These are phyloP conservation scores for Xylaria polymorpha DNA, from an alignment of 2,329 filamentous ascomycete species.

Conservation along the genomic window DNA sequence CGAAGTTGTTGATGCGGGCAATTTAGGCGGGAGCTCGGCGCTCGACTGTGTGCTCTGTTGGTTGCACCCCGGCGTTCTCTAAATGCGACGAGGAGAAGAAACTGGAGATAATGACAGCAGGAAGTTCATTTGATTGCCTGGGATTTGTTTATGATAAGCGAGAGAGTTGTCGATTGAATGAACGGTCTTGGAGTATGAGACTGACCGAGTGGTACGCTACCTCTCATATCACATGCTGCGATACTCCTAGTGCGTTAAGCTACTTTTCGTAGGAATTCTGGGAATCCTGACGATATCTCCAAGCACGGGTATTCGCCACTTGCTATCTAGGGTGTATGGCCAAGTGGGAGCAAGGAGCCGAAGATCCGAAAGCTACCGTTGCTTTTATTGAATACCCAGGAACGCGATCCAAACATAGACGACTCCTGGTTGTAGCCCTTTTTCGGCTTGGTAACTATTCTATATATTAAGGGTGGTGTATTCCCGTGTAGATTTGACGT, in stretches of 20 bases:
- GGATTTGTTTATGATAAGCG: neutral
- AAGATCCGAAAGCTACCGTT: slow-evolving; percentile 30
- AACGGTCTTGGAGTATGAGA: neutral
- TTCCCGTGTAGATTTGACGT: neutral
- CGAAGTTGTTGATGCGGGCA: slow-evolving; percentile 22
- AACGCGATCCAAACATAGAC: slow-evolving; percentile 2
- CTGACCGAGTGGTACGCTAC: neutral
- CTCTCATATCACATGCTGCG: neutral
- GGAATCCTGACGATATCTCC: neutral
- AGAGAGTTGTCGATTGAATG: neutral
- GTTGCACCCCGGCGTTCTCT: neutral
- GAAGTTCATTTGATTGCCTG: neutral
- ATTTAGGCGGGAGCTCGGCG: slow-evolving; percentile 35
- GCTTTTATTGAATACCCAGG: neutral
- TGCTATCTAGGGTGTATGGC: neutral
- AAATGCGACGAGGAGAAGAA: neutral
- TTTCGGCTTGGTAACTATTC: neutral
- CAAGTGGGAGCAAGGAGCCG: slow-evolving; percentile 21
- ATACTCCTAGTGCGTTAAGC: neutral
- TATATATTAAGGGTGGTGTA: slow-evolving; percentile 20
- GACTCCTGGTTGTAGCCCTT: neutral
- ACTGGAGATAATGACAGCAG: neutral
- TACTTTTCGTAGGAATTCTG: neutral
- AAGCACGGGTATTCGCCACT: slow-evolving; percentile 7
- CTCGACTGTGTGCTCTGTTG: neutral